phyloP scores from a whole-genome alignment of 495 filamentous ascomycete genomes.

The Aspergillus olivimuriae region DNA sequence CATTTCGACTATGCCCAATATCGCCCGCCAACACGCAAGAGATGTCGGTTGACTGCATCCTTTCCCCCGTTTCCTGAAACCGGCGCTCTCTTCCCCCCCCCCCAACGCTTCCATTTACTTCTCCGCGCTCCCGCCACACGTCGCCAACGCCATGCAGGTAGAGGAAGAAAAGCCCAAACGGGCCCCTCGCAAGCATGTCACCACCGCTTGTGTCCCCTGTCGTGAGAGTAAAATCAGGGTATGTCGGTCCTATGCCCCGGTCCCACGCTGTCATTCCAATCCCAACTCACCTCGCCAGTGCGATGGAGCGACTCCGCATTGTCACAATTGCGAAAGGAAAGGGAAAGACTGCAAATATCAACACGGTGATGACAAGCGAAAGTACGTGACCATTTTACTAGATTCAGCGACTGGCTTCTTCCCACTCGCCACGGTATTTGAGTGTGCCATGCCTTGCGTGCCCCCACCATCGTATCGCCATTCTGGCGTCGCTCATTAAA shows the following conservation, averaged over 20 bases:
- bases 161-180: slow-evolving; percentile 29
- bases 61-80: not conserved
- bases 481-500: too few relatives aligned
- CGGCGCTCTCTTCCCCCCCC: not conserved
- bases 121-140: too few relatives aligned
- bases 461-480: too few relatives aligned
- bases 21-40: slow-evolving; percentile 6
- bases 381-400: slow-evolving; percentile 25
- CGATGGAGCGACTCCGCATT: slow-evolving; percentile 39
- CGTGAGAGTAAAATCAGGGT: slow-evolving; percentile 46
- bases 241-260: slow-evolving; percentile 2
- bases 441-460: too few relatives aligned
- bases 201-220: slow-evolving; percentile 44
- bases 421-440: not conserved
- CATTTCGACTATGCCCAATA: slow-evolving; percentile 4
- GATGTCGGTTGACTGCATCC: slow-evolving; percentile 16
- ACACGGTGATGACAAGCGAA: slow-evolving; percentile 43
- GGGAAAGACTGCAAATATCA: slow-evolving; percentile 43
- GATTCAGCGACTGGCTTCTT: too few relatives aligned
- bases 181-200: slow-evolving; percentile 39
- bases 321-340: slow-evolving; percentile 44
- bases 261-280: slow-evolving; percentile 4
- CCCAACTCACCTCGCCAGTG: slow-evolving; percentile 22
- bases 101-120: not conserved
- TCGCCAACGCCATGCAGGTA: too few relatives aligned